These are phyloP conservation scores for Serendipita sp. DNA, from an alignment of 768 basidiomycete species.

Conservation along the genomic window DNA sequence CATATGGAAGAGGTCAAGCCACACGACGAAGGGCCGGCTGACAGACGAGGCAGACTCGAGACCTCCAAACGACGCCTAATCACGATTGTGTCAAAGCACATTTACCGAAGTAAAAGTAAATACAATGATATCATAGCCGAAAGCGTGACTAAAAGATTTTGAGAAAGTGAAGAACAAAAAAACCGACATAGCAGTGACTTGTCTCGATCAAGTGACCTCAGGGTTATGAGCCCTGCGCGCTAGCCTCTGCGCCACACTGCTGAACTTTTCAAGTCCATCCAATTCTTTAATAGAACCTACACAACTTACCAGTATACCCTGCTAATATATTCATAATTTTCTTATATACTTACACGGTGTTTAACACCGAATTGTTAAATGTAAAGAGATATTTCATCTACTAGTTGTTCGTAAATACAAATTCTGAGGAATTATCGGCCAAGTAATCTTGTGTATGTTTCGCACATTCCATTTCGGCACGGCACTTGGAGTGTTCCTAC, in stretches of 20 bases:
- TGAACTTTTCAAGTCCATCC: background rate
- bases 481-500: background rate
- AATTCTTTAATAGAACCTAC: background rate
- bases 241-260: constrained; percentile 7
- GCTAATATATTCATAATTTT: background rate
- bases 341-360: background rate
- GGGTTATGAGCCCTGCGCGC: constrained; percentile 7
- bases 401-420: no score
- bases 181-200: constrained; percentile 4
- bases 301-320: background rate
- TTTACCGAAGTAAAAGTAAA: background rate
- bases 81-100: background rate
- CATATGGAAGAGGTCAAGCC: background rate
- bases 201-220: constrained; percentile 7
- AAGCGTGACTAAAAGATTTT: no score
- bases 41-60: background rate
- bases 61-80: background rate
- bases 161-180: background rate
- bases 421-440: no score
- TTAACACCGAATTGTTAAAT: no score
- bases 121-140: no score
- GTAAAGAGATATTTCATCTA: no score
- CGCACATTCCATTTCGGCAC: no score
- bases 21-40: background rate
- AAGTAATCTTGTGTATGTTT: background rate